A percentile compares a stretch with the other conserved stretches of the same genome.
phyloP scores from a whole-genome alignment of 345 rosid genomes.

The Gynandropsis gynandra region DNA sequence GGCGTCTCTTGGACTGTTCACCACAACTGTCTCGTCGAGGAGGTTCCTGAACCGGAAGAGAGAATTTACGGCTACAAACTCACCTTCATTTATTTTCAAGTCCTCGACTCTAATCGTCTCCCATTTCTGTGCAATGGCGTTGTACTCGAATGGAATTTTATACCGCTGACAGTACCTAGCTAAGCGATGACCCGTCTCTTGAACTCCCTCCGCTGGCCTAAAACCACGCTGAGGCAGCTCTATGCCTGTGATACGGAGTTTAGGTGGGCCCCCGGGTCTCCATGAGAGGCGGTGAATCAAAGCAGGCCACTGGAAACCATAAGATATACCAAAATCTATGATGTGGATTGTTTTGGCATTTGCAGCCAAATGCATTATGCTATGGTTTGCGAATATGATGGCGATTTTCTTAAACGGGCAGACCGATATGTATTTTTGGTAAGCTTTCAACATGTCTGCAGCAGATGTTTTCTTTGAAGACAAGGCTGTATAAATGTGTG shows the following conservation, averaged over 20 bases:
- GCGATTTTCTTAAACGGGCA: slow-evolving; percentile 60
- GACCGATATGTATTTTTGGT: slow-evolving; percentile 40
- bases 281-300: slow-evolving; percentile 52
- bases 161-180: slow-evolving; percentile 58
- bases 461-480: slow-evolving; percentile 45
- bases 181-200: slow-evolving; percentile 59
- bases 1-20: slow-evolving; percentile 52
- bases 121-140: slow-evolving; percentile 66
- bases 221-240: slow-evolving; percentile 75
- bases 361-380: slow-evolving; percentile 36
- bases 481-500: slow-evolving; percentile 39
- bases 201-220: slow-evolving; percentile 67
- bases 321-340: slow-evolving; percentile 69
- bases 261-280: slow-evolving; percentile 60
- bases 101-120: slow-evolving; percentile 53
- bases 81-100: slow-evolving; percentile 41
- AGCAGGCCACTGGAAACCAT: slow-evolving; percentile 83
- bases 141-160: slow-evolving; percentile 70
- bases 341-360: slow-evolving; percentile 51
- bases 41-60: slow-evolving; percentile 52
- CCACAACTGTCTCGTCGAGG: slow-evolving; percentile 52
- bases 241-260: slow-evolving; percentile 73
- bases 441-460: slow-evolving; percentile 53
- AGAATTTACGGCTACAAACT: slow-evolving; percentile 58
- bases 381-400: slow-evolving; percentile 50